A percentile compares a stretch with the other conserved stretches of the same genome.
These are phyloP conservation scores for Trametes meyenii DNA, from an alignment of 768 basidiomycete genomes.

Conservation along the genomic window DNA sequence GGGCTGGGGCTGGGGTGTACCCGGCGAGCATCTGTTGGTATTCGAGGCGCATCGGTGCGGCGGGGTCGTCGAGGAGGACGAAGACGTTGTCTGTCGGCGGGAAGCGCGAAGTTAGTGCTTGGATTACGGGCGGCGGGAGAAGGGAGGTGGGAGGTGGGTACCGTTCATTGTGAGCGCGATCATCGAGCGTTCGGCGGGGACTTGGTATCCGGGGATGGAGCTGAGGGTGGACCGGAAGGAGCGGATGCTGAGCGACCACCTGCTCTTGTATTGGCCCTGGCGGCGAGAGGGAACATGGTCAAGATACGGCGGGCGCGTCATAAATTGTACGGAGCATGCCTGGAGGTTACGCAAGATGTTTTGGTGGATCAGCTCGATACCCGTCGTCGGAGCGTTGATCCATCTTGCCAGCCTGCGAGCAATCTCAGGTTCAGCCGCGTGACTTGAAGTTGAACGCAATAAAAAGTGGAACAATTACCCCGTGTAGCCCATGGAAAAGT, in stretches of 20 bases:
- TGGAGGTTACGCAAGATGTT: conserved; percentile 75
- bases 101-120: background rate
- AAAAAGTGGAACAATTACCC: conserved; percentile 1
- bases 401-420: conserved; percentile 68
- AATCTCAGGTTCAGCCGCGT: background rate
- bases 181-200: conserved; percentile 68
- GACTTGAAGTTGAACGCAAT: background rate
- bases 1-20: background rate
- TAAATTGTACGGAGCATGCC: conserved; percentile 38
- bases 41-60: conserved; percentile 68
- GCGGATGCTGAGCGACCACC: conserved; percentile 70
- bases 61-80: conserved; percentile 76
- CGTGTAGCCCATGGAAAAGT: conserved; percentile 13
- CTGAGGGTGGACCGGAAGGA: conserved; percentile 76
- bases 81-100: conserved; percentile 61
- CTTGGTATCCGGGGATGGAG: conserved; percentile 52
- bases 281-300: background rate
- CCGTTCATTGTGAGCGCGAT: conserved; percentile 75
- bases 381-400: conserved; percentile 79
- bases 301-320: conserved; percentile 13
- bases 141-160: background rate
- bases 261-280: conserved; percentile 62
- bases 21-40: conserved; percentile 46
- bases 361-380: conserved; percentile 66
- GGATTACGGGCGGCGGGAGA: background rate